Evolutionary conservation across 163 green algal species (phyloP), one percentile per base, ranked within the genome.

Genomic region (Trebouxia gelatinosa): DNA sequence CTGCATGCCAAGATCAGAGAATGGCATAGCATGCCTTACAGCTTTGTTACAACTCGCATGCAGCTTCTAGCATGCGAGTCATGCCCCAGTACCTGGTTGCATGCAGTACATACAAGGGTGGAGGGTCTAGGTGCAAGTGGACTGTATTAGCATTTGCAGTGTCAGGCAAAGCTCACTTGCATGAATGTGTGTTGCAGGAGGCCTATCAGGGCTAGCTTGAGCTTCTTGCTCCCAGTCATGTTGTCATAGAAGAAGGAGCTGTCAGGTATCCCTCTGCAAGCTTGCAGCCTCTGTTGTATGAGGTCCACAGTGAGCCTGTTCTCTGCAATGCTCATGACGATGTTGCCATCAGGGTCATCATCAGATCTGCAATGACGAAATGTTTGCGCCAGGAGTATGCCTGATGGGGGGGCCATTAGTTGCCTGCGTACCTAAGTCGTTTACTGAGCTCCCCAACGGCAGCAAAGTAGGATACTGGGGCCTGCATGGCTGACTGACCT

Each of bases 271-370:
- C 6, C 39, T 5, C 31, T 59, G 38, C 61, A 75, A 65, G 31
- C 48, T 38, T 77, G 51, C 28, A 82, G 39, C 28, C n/a, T 74
- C 2, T 79, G n/a, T 13, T 54, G 67, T 39, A 90, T 37, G 46
- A 91, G 51, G 31, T 90, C 83, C 29, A 59, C 75, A 0, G 72
- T 81, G 16, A 95, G 86, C 58, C 90, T 86, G 80, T 95, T 95
- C 72, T 95, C 91, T 1, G 91, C 91, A 11, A 95, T 86, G 11
- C 74, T 80, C 40, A 91, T 71, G 0, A 90, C 82, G 38, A 94
- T 90, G 74, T 86, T 87, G 19, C 91, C 91, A 0, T 87, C 83
- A 0, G 82, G 84, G 62, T 92, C 85, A 2, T 84, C 67, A 9
- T 75, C 37, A 3, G 40, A 76, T 75, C 80, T 84, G 66, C 62